phyloP scores from a whole-genome alignment of 345 rosid genomes.

The Syzygium aqueum region DNA sequence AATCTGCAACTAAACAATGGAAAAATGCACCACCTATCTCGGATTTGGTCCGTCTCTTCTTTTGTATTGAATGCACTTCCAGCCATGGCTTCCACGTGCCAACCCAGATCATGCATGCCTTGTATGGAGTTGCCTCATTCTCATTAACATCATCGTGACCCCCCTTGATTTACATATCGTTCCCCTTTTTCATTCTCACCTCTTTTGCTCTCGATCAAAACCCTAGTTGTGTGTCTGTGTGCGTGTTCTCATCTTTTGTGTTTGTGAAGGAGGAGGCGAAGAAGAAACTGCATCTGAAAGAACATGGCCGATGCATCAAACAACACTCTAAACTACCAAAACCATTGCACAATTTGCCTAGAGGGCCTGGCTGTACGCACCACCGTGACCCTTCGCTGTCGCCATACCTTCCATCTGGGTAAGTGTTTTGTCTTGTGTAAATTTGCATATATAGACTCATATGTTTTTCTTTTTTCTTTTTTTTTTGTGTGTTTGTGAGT shows the following conservation, averaged over 20 bases:
- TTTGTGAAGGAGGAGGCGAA: not conserved
- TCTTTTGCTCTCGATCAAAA: not conserved
- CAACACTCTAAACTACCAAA: not conserved
- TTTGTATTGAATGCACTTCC: not conserved
- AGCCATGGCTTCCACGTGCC: not conserved
- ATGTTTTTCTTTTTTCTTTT: not conserved
- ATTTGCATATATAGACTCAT: fast-evolving
- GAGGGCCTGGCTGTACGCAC: not conserved
- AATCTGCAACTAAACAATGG: not conserved
- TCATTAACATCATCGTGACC: not conserved
- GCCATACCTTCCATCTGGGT: not conserved
- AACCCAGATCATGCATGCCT: not conserved
- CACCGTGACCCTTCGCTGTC: not conserved
- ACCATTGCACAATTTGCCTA: not conserved
- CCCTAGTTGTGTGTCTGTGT: not conserved
- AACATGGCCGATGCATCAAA: not conserved
- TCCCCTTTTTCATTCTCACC: not conserved
- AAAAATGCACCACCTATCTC: not conserved
- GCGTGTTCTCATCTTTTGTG: not conserved
- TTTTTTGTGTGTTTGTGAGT: not conserved
- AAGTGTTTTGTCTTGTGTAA: not conserved
- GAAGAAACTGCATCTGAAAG: not conserved
- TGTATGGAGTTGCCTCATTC: not conserved
- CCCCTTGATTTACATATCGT: not conserved
- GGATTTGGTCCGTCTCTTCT: not conserved